Evolutionary conservation across 1,284 basidiomycete genomes (phyloP).

Genomic region (Naganishia albida): DNA sequence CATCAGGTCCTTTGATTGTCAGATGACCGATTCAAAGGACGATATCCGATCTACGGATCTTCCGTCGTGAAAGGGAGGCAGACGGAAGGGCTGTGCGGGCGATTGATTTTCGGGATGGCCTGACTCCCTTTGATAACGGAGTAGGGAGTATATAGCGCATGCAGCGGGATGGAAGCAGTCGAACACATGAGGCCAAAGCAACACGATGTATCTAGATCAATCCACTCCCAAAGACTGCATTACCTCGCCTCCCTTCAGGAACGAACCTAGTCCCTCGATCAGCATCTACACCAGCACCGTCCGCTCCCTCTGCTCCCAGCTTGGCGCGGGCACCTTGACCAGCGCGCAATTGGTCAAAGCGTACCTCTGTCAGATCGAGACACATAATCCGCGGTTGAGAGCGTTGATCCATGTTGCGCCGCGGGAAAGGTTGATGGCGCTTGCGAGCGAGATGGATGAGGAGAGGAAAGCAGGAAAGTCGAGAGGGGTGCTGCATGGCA

Average conservation of each 20-base stretch:
- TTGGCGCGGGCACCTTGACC: neutral
- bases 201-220: too few species aligned
- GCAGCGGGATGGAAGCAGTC: too few species aligned
- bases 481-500: constrained; percentile 7
- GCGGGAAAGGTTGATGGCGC: neutral
- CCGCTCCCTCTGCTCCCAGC: neutral
- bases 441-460: constrained; percentile 3
- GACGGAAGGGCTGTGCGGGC: too few species aligned
- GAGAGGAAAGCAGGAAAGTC: neutral
- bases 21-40: neutral
- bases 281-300: constrained; percentile 15
- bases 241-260: too few species aligned
- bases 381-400: constrained; percentile 1
- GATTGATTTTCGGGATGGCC: too few species aligned
- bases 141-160: too few species aligned
- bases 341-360: neutral
- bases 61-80: too few species aligned
- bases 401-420: constrained; percentile 8
- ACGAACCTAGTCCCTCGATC: neutral
- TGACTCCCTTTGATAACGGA: too few species aligned
- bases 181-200: too few species aligned
- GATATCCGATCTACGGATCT: neutral
- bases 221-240: too few species aligned
- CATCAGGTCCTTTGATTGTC: too few species aligned
- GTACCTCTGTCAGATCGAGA: constrained; percentile 13